Percentiles rank a stretch among this genome's conserved stretches.
Conservation (phyloP, 306 rosid species). For the Senna siamea region DNA sequence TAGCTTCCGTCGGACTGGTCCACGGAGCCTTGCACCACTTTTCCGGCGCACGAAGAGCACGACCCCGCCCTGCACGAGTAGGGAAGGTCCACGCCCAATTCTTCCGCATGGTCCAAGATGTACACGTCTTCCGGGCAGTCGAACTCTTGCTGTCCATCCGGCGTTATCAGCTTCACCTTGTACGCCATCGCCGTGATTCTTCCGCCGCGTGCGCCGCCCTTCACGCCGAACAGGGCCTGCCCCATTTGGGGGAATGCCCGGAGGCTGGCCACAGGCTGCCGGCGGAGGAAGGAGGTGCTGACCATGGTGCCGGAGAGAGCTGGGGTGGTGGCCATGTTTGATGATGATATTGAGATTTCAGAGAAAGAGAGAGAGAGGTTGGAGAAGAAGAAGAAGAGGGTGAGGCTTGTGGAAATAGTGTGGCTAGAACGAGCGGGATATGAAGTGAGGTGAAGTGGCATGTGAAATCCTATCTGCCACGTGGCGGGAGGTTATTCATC, state of each 20-base stretch:
- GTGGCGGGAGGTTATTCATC: slow-evolving; percentile 43
- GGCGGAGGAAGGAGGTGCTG: slow-evolving; percentile 59
- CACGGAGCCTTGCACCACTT: slow-evolving; percentile 45
- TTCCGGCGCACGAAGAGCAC: slow-evolving; percentile 84
- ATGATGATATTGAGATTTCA: no score
- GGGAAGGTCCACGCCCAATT: slow-evolving; percentile 63
- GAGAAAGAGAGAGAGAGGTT: no score
- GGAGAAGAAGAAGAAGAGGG: no score
- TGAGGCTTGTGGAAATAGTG: slow-evolving; percentile 42
- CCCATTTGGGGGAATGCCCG: slow-evolving; percentile 45
- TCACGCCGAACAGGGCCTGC: slow-evolving; percentile 62
- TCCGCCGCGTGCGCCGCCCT: slow-evolving; percentile 55
- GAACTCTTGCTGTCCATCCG: slow-evolving; percentile 56
- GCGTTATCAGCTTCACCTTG: slow-evolving; percentile 74
- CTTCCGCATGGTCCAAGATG: slow-evolving; percentile 77
- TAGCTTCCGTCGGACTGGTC: slow-evolving; percentile 81
- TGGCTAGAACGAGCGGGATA: slow-evolving; percentile 30
- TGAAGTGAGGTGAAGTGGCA: neutral
- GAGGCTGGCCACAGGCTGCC: slow-evolving; percentile 51
- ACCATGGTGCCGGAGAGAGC: slow-evolving; percentile 53
- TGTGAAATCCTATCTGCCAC: slow-evolving; percentile 58
- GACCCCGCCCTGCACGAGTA: slow-evolving; percentile 94
- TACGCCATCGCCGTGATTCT: slow-evolving; percentile 60
- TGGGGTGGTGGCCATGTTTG: neutral
- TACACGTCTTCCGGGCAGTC: slow-evolving; percentile 61